Conservation (phyloP, 1,139 yeast species). For the Saccharomyces pastorianus region DNA sequence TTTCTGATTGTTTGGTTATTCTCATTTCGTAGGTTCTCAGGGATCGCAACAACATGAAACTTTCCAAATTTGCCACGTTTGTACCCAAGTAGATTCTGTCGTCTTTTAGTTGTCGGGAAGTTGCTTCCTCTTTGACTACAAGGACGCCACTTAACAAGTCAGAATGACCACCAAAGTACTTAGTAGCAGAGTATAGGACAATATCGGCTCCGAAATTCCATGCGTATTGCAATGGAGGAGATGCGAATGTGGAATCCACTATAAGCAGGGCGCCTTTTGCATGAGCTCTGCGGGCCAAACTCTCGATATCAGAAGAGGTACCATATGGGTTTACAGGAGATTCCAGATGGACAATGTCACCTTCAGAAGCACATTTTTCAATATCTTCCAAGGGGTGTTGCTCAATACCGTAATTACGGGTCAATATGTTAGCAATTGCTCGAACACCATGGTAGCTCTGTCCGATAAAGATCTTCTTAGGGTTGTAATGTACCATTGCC, state of each 20-base stretch:
- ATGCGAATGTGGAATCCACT: slow-evolving; percentile 88
- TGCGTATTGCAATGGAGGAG: slow-evolving; percentile 81
- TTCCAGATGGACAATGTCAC: slow-evolving; percentile 78
- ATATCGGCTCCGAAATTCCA: slow-evolving; percentile 75
- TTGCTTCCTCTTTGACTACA: slow-evolving; percentile 47
- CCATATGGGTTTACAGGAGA: slow-evolving; percentile 88
- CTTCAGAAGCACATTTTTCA: slow-evolving; percentile 43
- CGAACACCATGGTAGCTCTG: slow-evolving; percentile 82
- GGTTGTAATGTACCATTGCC: slow-evolving; percentile 60
- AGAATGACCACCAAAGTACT: slow-evolving; percentile 91
- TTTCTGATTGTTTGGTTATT: slow-evolving; percentile 54
- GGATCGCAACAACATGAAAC: slow-evolving; percentile 66
- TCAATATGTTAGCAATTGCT: slow-evolving; percentile 55
- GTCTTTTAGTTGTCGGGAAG: slow-evolving; percentile 39
- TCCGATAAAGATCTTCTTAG: slow-evolving; percentile 67
- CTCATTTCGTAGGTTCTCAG: slow-evolving; percentile 72
- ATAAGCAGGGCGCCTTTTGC: slow-evolving; percentile 56
- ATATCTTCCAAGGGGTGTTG: slow-evolving; percentile 47
- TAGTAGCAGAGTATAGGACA: slow-evolving; percentile 84
- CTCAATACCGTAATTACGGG: slow-evolving; percentile 53
- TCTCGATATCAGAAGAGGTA: slow-evolving; percentile 50
- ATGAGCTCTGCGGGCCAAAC: slow-evolving; percentile 63
- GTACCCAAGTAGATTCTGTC: slow-evolving; percentile 73
- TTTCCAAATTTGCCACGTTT: slow-evolving; percentile 68
- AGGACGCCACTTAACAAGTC: slow-evolving; percentile 78